These are phyloP conservation scores for Gryganskiella cystojenkinii DNA, from an alignment of 192 early-diverging fungal genomes.

Conservation along the genomic window DNA sequence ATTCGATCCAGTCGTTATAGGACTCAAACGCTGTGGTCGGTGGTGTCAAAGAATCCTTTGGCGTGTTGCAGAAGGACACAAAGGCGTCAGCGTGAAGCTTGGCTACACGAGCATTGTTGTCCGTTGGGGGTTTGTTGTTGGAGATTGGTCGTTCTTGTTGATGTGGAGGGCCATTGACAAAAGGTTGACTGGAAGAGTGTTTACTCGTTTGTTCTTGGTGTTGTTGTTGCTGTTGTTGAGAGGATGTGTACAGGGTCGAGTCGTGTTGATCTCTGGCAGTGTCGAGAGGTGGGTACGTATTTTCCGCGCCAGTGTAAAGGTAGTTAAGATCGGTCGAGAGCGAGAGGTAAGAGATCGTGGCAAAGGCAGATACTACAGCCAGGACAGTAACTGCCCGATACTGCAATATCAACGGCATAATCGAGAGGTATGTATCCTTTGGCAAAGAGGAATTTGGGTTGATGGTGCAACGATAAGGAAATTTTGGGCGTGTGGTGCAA, in stretches of 20 bases:
- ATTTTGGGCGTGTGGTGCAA: too few relatives aligned
- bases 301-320: neutral
- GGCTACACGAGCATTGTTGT: conserved; percentile 21
- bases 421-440: too few relatives aligned
- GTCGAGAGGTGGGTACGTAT: neutral
- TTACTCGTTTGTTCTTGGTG: neutral
- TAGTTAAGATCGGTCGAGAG: conserved; percentile 6
- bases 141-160: neutral
- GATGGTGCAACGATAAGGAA: too few relatives aligned
- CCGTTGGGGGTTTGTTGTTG: neutral
- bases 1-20: conserved; percentile 16
- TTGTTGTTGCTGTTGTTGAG: conserved; percentile 1
- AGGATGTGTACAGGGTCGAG: neutral
- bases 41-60: neutral
- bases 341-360: conserved; percentile 23
- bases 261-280: neutral
- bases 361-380: conserved; percentile 13
- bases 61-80: conserved; percentile 15
- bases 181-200: neutral
- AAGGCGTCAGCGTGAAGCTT: conserved; percentile 18
- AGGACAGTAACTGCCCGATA: conserved; percentile 20
- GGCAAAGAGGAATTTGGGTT: too few relatives aligned
- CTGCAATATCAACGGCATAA: conserved; percentile 9
- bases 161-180: neutral
- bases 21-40: conserved; percentile 9